phyloP scores from a whole-genome alignment of 208 protist species.

The Trypanosoma rangeli region DNA sequence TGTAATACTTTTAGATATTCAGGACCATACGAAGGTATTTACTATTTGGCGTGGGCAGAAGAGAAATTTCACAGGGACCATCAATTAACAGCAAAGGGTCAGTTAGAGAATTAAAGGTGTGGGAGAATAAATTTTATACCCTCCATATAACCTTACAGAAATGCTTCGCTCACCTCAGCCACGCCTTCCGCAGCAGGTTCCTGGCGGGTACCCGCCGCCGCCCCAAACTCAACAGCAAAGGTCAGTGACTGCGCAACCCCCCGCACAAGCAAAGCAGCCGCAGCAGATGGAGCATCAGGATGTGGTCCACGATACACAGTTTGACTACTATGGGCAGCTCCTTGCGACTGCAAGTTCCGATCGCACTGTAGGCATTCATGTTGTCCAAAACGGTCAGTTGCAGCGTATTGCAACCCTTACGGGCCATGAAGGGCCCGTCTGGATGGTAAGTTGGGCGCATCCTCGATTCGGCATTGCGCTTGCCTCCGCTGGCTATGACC shows the following conservation, averaged over 20 bases:
- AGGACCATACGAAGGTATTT: not conserved
- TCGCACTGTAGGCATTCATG: slow-evolving; percentile 95
- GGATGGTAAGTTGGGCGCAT: slow-evolving; percentile 98
- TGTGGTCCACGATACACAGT: slow-evolving; percentile 97
- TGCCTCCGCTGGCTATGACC: slow-evolving; percentile 97
- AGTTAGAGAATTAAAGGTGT: not conserved
- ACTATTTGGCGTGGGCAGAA: not conserved
- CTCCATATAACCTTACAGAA: slow-evolving; percentile 11
- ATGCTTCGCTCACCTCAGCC: slow-evolving; percentile 25
- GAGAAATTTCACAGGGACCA: not conserved
- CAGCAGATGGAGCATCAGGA: slow-evolving; percentile 76
- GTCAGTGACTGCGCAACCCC: not conserved
- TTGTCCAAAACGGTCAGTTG: slow-evolving; percentile 53
- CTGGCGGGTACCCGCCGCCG: slow-evolving; percentile 1
- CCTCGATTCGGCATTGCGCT: slow-evolving; percentile 97
- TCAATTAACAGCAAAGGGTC: not conserved
- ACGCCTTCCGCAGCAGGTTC: slow-evolving; percentile 3
- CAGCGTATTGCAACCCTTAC: slow-evolving; percentile 66
- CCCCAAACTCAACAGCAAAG: slow-evolving; percentile 1
- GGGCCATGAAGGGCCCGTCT: slow-evolving; percentile 97
- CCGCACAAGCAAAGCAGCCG: not conserved
- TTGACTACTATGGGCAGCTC: slow-evolving; percentile 98
- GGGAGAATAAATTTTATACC: not conserved
- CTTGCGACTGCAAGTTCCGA: slow-evolving; percentile 98
- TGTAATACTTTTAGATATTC: too few relatives aligned